Evolutionary conservation across 1,139 yeast species (phyloP).

Genomic region (Kluyveromyces sp.): DNA sequence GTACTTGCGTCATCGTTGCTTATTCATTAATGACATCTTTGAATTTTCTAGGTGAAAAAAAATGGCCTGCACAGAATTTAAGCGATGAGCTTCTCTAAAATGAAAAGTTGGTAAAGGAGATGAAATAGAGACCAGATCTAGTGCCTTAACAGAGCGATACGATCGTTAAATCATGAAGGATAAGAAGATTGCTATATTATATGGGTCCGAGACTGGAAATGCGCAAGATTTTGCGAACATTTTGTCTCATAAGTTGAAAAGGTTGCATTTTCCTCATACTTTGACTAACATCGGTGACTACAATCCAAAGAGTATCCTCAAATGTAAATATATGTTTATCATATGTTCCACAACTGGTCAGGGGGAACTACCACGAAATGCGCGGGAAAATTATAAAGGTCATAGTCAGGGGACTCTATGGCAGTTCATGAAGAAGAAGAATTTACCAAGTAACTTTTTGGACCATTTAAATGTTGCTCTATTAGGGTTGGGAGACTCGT

Average conservation of each 20-base stretch:
- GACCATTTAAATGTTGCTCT: constrained; percentile 58
- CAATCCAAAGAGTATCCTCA: constrained; percentile 42
- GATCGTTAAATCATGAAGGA: constrained; percentile 6
- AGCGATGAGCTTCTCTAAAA: too few species aligned
- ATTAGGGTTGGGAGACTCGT: constrained; percentile 92
- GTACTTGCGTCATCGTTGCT: not conserved
- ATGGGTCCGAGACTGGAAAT: constrained; percentile 92
- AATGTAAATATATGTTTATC: constrained; percentile 48
- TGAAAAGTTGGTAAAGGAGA: too few species aligned
- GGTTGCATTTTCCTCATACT: constrained; percentile 46
- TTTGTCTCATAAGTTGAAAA: constrained; percentile 48
- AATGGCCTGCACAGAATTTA: not conserved
- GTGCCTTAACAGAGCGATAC: not conserved
- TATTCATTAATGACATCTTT: not conserved
- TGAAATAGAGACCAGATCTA: not conserved
- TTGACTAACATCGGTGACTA: constrained; percentile 57
- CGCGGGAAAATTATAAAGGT: constrained; percentile 28
- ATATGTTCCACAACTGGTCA: constrained; percentile 92
- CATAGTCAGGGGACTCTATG: constrained; percentile 42
- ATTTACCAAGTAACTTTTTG: constrained; percentile 57
- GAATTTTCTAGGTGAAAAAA: not conserved
- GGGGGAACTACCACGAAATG: constrained; percentile 84
- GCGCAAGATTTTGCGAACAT: constrained; percentile 78
- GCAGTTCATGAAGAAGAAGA: constrained; percentile 61
- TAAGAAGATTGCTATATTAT: constrained; percentile 49